These are phyloP conservation scores for Hysterium pulicare DNA, from an alignment of 2,329 filamentous ascomycete species.

Conservation along the genomic window DNA sequence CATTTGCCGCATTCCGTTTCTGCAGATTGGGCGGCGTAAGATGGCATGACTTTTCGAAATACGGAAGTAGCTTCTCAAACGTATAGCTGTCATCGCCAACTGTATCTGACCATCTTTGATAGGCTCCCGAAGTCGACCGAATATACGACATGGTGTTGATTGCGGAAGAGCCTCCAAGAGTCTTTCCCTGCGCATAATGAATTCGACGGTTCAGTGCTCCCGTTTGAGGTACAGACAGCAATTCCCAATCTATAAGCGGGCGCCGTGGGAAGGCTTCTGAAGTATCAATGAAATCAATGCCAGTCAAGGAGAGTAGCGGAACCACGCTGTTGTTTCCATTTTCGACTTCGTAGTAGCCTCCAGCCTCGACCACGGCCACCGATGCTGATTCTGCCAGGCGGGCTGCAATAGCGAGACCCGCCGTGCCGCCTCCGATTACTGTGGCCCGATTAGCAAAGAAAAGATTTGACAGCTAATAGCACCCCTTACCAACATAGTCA, in stretches of 20 bases:
- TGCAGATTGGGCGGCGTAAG: conserved; percentile 16
- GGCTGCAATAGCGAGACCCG: conserved; percentile 23
- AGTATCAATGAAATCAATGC: conserved; percentile 15
- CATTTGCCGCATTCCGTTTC: conserved; percentile 5
- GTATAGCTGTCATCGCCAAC: conserved; percentile 20
- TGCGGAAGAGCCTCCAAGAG: conserved; percentile 22
- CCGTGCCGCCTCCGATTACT: conserved; percentile 28
- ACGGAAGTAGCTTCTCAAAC: conserved; percentile 15
- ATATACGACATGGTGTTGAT: conserved; percentile 11
- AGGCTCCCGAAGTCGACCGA: conserved; percentile 9
- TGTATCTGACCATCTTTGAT: conserved; percentile 16
- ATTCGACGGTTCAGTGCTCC: conserved; percentile 19
- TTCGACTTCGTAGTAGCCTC: conserved; percentile 21
- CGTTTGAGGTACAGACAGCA: conserved; percentile 19
- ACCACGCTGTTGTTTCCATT: conserved; percentile 27
- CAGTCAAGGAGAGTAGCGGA: conserved; percentile 16
- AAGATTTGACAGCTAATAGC: not conserved
- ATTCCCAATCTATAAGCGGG: conserved; percentile 27
- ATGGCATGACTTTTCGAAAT: conserved; percentile 16
- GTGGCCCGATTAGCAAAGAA: not conserved
- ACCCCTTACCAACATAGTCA: conserved; percentile 5
- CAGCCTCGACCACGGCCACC: conserved; percentile 28
- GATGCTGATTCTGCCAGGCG: conserved; percentile 16
- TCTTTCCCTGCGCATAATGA: conserved; percentile 32
- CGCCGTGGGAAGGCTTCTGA: conserved; percentile 17